These are phyloP conservation scores for Metschnikowia lunata DNA, from an alignment of 805 yeast genomes.

Conservation along the genomic window DNA sequence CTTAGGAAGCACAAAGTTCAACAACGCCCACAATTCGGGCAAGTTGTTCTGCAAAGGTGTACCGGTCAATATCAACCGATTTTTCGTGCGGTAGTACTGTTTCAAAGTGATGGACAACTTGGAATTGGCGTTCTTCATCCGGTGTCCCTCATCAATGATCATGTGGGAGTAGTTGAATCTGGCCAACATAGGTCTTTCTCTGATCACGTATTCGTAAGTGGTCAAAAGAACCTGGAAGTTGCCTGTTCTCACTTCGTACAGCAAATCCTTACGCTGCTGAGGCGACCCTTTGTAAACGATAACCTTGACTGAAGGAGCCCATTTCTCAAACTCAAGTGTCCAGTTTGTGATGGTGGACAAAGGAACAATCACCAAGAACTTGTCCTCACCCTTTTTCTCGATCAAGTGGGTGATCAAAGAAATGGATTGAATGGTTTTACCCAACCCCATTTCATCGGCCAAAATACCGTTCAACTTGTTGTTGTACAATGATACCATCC, in stretches of 20 bases:
- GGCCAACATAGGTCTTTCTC: slow-evolving; percentile 66
- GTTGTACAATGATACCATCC: slow-evolving; percentile 63
- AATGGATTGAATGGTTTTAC: slow-evolving; percentile 72
- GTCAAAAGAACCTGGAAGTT: slow-evolving; percentile 74
- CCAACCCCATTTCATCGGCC: slow-evolving; percentile 68
- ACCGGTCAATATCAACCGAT: slow-evolving; percentile 80
- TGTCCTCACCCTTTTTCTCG: slow-evolving; percentile 64
- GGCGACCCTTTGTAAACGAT: slow-evolving; percentile 78
- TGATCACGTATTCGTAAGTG: slow-evolving; percentile 76
- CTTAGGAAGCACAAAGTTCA: slow-evolving; percentile 78
- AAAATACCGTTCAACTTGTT: slow-evolving; percentile 59
- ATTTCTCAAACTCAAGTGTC: slow-evolving; percentile 80
- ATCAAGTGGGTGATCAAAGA: slow-evolving; percentile 67
- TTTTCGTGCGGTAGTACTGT: slow-evolving; percentile 66
- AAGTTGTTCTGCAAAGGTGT: slow-evolving; percentile 82
- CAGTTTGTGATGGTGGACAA: slow-evolving; percentile 80
- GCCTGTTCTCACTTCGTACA: slow-evolving; percentile 59
- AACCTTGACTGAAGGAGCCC: slow-evolving; percentile 78
- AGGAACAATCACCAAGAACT: slow-evolving; percentile 78
- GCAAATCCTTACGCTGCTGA: slow-evolving; percentile 61
- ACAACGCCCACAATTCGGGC: slow-evolving; percentile 82
- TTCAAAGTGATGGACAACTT: slow-evolving; percentile 69
- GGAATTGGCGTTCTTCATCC: slow-evolving; percentile 78
- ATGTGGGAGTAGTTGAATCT: slow-evolving; percentile 77
- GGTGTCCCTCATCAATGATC: slow-evolving; percentile 89